Conservation (phyloP, 768 basidiomycete species). For the Coprinopsis strossmayeri region DNA sequence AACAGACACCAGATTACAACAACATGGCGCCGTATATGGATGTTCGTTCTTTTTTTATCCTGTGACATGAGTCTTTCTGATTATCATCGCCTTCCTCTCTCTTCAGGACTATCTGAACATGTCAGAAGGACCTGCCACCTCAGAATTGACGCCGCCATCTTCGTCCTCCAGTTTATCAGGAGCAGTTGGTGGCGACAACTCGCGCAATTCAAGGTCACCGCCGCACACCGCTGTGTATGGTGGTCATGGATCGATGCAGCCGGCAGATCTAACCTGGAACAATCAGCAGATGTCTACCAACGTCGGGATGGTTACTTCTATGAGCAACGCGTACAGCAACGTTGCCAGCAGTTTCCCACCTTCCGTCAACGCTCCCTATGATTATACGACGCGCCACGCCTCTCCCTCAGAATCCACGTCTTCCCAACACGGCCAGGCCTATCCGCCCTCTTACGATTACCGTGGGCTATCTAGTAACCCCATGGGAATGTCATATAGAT, state of each 20-base stretch:
- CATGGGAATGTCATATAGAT: constrained; percentile 4
- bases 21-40: constrained; percentile 29
- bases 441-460: constrained; percentile 4
- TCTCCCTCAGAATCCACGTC: constrained; percentile 2
- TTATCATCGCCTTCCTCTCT: constrained; percentile 3
- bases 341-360: constrained; percentile 12
- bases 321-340: constrained; percentile 20
- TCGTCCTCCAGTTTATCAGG: constrained; percentile 50
- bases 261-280: constrained; percentile 1
- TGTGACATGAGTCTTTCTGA: constrained; percentile 4
- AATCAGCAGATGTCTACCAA: constrained; percentile 12
- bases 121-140: constrained; percentile 12
- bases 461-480: neutral
- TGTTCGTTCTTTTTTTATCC: constrained; percentile 21
- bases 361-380: constrained; percentile 5
- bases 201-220: constrained; percentile 19
- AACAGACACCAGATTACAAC: constrained; percentile 24
- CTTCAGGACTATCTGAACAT: constrained; percentile 25
- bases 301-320: constrained; percentile 17
- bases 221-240: constrained; percentile 11
- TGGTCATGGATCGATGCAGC: constrained; percentile 7
- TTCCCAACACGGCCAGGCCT: constrained; percentile 6
- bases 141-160: constrained; percentile 25
- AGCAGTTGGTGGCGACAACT: constrained; percentile 51
- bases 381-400: neutral